A percentile compares a stretch with the other conserved stretches of the same genome.
Evolutionary conservation across 495 filamentous ascomycete species (phyloP).

Genomic region (Letharia lupina): DNA sequence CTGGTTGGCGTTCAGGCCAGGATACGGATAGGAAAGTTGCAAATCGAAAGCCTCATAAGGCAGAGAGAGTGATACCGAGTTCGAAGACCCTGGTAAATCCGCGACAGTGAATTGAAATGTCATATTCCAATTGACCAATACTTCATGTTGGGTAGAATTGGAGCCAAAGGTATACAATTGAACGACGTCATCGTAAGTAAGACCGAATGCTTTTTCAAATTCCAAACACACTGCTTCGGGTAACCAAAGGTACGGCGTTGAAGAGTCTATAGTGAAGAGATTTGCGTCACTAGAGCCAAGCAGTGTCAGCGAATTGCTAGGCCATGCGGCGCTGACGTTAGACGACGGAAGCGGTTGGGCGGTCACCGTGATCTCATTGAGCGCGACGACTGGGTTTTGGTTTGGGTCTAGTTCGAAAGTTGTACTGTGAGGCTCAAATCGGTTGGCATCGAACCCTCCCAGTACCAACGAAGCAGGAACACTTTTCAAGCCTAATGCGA

Average conservation of each 20-base stretch:
- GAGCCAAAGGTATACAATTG: conserved; percentile 39
- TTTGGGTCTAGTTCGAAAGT: conserved; percentile 45
- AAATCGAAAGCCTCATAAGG: conserved; percentile 58
- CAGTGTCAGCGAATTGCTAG: conserved; percentile 31
- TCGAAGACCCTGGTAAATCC: conserved; percentile 33
- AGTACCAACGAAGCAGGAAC: conserved; percentile 50
- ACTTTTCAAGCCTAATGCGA: conserved; percentile 32
- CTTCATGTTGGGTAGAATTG: conserved; percentile 27
- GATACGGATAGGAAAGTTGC: conserved; percentile 48
- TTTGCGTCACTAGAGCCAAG: conserved; percentile 39
- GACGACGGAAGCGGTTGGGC: conserved; percentile 30
- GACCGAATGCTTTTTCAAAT: conserved; percentile 52
- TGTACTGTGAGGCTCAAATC: conserved; percentile 47
- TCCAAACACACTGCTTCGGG: conserved; percentile 50
- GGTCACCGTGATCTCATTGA: conserved; percentile 48
- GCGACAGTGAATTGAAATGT: conserved; percentile 51
- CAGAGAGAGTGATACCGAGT: conserved; percentile 52
- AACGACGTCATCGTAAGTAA: conserved; percentile 48
- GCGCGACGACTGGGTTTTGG: conserved; percentile 42
- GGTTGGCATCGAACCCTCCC: conserved; percentile 55
- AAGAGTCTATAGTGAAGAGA: conserved; percentile 54
- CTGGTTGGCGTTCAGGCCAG: conserved; percentile 24
- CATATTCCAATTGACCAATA: conserved; percentile 25
- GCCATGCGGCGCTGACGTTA: conserved; percentile 37
- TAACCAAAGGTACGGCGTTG: conserved; percentile 61